Percentiles rank a stretch among this genome's conserved stretches.
phyloP scores from a whole-genome alignment of 495 filamentous ascomycete species.

The Hyphodiscus hymeniophilus region DNA sequence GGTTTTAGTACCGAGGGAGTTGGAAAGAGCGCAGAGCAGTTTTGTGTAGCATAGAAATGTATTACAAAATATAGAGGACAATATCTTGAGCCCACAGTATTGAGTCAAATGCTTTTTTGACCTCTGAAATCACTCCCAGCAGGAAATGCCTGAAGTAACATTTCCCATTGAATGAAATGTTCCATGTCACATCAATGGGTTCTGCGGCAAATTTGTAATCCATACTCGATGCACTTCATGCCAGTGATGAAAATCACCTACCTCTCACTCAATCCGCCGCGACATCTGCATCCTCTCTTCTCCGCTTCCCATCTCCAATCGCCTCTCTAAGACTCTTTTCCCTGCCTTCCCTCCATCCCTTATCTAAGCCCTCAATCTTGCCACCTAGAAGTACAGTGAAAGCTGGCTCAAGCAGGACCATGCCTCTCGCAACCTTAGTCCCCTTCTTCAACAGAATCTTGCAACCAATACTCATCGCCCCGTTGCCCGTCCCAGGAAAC shows the following conservation, averaged over 20 bases:
- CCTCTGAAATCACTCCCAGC: too few relatives aligned
- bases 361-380: constrained; percentile 75
- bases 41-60: constrained; percentile 1
- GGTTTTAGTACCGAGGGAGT: background rate
- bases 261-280: background rate
- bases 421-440: constrained; percentile 61
- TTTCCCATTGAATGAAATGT: too few relatives aligned
- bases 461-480: constrained; percentile 61
- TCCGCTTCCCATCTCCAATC: background rate
- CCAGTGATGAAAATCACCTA: background rate
- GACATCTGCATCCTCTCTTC: background rate
- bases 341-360: constrained; percentile 63
- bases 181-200: too few relatives aligned
- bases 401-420: constrained; percentile 64
- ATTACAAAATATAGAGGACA: too few relatives aligned
- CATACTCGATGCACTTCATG: background rate
- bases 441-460: constrained; percentile 67
- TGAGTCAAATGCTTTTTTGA: too few relatives aligned
- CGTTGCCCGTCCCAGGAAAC: constrained; percentile 27
- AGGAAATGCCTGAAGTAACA: too few relatives aligned
- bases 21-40: background rate
- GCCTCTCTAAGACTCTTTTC: constrained; percentile 35
- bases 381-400: constrained; percentile 66
- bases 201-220: too few relatives aligned
- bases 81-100: too few relatives aligned